phyloP scores from a whole-genome alignment of 306 rosid genomes.

The Cucumis hystrix region DNA sequence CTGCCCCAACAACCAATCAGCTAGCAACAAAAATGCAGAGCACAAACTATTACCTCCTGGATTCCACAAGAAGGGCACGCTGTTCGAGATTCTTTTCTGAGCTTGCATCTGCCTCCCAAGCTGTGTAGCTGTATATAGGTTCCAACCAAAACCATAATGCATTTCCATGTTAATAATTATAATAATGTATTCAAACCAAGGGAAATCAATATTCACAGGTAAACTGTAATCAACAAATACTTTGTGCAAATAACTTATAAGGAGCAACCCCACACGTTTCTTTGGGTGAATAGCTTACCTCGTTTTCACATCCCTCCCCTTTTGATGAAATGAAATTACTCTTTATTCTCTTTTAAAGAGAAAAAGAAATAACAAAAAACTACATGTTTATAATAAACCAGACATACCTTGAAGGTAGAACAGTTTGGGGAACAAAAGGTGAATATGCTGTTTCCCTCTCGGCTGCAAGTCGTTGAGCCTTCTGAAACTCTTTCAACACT shows the following conservation, averaged over 20 bases:
- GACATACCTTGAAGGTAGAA: conserved; percentile 59
- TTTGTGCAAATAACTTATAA: background rate
- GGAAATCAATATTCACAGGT: background rate
- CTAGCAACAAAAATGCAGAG: background rate
- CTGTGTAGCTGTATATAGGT: conserved; percentile 48
- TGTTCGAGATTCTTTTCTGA: conserved; percentile 57
- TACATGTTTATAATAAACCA: background rate
- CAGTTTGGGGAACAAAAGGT: conserved; percentile 70
- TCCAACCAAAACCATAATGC: background rate
- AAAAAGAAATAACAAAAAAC: background rate
- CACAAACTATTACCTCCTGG: conserved; percentile 50
- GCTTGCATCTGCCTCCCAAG: conserved; percentile 32
- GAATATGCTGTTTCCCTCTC: conserved; percentile 93
- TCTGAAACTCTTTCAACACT: conserved; percentile 87
- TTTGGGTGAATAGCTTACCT: background rate
- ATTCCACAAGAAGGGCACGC: conserved; percentile 69
- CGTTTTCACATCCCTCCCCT: background rate
- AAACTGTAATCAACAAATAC: background rate
- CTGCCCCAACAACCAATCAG: background rate
- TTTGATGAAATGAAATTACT: background rate
- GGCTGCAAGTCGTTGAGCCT: conserved; percentile 93
- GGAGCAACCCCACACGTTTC: background rate
- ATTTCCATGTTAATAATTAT: background rate
- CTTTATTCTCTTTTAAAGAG: background rate
- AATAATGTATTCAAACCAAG: background rate